Conservation (phyloP, 2,329 filamentous ascomycete genomes). For the Pestalotiopsis sp. region DNA sequence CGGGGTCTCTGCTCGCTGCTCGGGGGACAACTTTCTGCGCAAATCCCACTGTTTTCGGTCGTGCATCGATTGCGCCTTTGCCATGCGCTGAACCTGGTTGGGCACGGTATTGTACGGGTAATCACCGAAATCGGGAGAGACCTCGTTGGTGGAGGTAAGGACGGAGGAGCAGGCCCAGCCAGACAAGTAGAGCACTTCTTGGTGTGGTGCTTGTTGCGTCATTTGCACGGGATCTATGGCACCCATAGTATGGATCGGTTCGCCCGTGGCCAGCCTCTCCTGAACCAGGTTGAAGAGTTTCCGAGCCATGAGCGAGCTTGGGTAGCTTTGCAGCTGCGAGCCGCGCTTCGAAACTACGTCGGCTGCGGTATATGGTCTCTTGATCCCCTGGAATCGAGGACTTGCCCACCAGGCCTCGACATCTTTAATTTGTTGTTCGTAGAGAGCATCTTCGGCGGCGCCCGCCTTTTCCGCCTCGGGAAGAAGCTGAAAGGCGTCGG, state of each 20-base stretch:
- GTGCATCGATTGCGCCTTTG: conserved; percentile 96
- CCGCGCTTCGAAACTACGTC: conserved; percentile 95
- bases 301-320: conserved; percentile 90
- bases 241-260: conserved; percentile 96
- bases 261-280: conserved; percentile 73
- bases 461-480: conserved; percentile 78
- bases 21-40: conserved; percentile 74
- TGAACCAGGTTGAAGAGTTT: conserved; percentile 91
- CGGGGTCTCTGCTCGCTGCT: conserved; percentile 73
- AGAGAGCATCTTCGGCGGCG: conserved; percentile 80
- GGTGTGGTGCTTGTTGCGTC: conserved; percentile 96
- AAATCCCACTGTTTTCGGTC: conserved; percentile 94
- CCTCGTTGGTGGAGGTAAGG: conserved; percentile 92
- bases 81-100: conserved; percentile 93
- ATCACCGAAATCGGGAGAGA: conserved; percentile 96
- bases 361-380: conserved; percentile 84
- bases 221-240: conserved; percentile 99
- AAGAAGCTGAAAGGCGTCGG: conserved; percentile 85
- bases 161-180: conserved; percentile 97
- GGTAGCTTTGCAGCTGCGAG: conserved; percentile 82
- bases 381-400: conserved; percentile 85
- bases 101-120: conserved; percentile 99
- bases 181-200: conserved; percentile 94
- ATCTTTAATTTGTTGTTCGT: conserved; percentile 80
- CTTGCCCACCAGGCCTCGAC: conserved; percentile 91